A percentile compares a stretch with the other conserved stretches of the same genome.
Conservation (phyloP, 306 rosid species). For the Lathyrus tuberosus region DNA sequence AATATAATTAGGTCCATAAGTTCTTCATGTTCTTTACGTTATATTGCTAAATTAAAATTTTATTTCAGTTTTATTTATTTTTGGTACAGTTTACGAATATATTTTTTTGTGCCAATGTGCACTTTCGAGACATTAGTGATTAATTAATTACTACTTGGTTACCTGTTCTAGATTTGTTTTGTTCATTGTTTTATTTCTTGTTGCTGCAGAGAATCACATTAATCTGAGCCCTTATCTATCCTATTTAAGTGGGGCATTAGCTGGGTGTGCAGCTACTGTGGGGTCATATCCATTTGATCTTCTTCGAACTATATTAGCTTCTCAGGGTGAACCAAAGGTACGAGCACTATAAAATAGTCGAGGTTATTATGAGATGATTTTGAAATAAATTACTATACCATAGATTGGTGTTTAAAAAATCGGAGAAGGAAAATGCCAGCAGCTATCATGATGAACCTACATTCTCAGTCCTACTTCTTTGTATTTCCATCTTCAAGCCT, state of each 20-base stretch:
- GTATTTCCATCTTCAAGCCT: slow-evolving; percentile 19
- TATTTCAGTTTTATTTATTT: slow-evolving; percentile 8
- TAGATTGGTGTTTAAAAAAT: slow-evolving; percentile 15
- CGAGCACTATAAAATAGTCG: slow-evolving; percentile 19
- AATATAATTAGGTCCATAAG: slow-evolving; percentile 19
- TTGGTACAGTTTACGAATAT: slow-evolving; percentile 1
- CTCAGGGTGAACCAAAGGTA: slow-evolving; percentile 99
- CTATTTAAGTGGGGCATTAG: slow-evolving; percentile 87
- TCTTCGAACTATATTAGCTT: slow-evolving; percentile 91
- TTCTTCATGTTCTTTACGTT: background rate
- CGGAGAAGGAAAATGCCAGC: slow-evolving; percentile 1
- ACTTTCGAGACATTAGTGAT: slow-evolving; percentile 9
- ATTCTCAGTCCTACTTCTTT: background rate
- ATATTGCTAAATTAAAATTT: slow-evolving; percentile 25
- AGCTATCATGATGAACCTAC: background rate
- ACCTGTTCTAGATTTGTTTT: slow-evolving; percentile 32
- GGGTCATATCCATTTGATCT: slow-evolving; percentile 99
- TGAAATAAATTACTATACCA: slow-evolving; percentile 8
- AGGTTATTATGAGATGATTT: slow-evolving; percentile 1
- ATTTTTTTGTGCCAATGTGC: slow-evolving; percentile 3
- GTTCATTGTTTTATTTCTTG: slow-evolving; percentile 32
- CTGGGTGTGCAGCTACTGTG: slow-evolving; percentile 92
- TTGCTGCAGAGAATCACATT: slow-evolving; percentile 83
- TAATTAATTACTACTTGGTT: slow-evolving; percentile 3
- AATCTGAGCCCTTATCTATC: slow-evolving; percentile 85